Conservation (phyloP, 306 rosid genomes). For the Rosa multiflora region DNA sequence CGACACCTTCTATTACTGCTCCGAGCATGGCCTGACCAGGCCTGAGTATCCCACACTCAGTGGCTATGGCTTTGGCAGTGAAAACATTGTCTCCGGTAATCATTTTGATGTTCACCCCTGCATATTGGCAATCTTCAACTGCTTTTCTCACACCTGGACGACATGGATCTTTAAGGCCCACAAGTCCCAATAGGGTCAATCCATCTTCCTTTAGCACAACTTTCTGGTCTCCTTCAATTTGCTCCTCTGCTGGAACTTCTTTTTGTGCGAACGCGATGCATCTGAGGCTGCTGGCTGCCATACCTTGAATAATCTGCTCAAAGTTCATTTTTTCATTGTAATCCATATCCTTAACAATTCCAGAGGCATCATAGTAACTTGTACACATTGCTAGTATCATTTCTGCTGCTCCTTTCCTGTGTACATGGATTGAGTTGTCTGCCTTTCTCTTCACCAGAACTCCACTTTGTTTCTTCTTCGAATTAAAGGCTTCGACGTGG, state of each 20-base stretch:
- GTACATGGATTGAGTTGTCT: conserved; percentile 28
- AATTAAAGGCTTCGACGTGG: conserved; percentile 41
- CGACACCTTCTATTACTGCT: conserved; percentile 38
- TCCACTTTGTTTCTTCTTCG: conserved; percentile 39
- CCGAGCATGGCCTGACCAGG: conserved; percentile 2
- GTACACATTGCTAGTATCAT: conserved; percentile 43
- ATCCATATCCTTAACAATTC: conserved; percentile 20
- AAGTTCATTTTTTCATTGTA: not conserved
- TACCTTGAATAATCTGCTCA: conserved; percentile 32
- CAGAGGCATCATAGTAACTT: conserved; percentile 28
- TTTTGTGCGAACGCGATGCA: conserved; percentile 45
- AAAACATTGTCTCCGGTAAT: conserved; percentile 40
- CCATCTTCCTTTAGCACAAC: conserved; percentile 22
- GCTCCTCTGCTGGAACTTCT: conserved; percentile 1
- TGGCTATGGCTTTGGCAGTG: conserved; percentile 37
- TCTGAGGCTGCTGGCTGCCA: conserved; percentile 36
- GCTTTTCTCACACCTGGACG: conserved; percentile 33
- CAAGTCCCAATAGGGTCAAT: conserved; percentile 27
- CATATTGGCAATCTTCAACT: conserved; percentile 29
- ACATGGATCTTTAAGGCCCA: conserved; percentile 40
- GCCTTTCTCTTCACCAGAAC: conserved; percentile 26
- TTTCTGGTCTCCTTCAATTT: not conserved
- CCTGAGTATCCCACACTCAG: conserved; percentile 39
- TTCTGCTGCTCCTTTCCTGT: conserved; percentile 59
- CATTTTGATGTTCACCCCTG: conserved; percentile 39